phyloP scores from a whole-genome alignment of 345 rosid genomes.

The Syzygium oleosum region DNA sequence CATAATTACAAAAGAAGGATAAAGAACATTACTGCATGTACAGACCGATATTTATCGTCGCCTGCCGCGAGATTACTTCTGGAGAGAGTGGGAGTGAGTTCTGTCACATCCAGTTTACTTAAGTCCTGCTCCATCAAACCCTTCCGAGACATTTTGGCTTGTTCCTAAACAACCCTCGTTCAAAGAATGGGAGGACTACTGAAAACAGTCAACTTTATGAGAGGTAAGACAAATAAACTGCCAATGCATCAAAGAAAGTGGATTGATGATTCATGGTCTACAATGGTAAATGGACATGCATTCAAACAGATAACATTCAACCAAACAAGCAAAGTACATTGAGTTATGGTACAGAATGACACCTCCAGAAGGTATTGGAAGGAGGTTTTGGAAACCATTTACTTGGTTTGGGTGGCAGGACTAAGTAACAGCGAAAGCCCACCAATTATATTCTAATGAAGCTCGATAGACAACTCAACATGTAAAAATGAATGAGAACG shows the following conservation, averaged over 20 bases:
- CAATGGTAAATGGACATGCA: not conserved
- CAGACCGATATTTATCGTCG: constrained; percentile 83
- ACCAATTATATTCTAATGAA: not conserved
- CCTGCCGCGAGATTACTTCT: constrained; percentile 97
- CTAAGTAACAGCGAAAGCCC: not conserved
- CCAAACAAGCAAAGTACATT: not conserved
- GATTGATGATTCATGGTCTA: not conserved
- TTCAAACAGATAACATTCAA: not conserved
- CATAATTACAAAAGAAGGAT: not conserved
- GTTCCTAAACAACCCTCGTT: not conserved
- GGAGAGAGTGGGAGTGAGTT: constrained; percentile 93
- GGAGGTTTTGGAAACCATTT: not conserved
- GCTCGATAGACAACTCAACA: not conserved
- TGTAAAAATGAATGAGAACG: not conserved
- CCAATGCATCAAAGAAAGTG: not conserved
- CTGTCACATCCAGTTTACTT: constrained; percentile 68
- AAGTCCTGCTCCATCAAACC: constrained; percentile 96
- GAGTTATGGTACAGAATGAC: not conserved
- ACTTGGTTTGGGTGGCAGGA: not conserved
- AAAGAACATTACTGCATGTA: not conserved
- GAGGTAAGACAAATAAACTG: not conserved
- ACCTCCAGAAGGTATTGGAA: not conserved
- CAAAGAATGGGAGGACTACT: not conserved
- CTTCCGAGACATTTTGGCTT: constrained; percentile 55
- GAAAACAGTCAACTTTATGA: not conserved